Evolutionary conservation across 306 rosid species (phyloP).

Genomic region (Quillaja saponaria): DNA sequence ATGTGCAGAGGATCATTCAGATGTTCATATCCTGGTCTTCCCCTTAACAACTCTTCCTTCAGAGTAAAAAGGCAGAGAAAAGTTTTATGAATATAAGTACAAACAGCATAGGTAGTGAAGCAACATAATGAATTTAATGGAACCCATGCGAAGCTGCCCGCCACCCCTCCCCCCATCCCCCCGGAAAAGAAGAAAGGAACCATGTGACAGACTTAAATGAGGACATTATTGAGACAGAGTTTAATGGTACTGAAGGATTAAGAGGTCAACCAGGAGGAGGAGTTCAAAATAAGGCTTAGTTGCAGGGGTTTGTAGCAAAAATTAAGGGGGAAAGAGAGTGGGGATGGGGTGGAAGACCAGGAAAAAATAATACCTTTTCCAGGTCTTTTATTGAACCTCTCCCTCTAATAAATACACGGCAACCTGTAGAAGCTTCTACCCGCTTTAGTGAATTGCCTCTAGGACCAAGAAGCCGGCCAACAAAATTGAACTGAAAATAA

Average conservation of each 20-base stretch:
- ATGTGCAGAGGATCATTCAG: slow-evolving; percentile 90
- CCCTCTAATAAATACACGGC: slow-evolving; percentile 64
- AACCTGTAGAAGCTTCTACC: slow-evolving; percentile 61
- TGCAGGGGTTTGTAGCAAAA: slow-evolving; percentile 5
- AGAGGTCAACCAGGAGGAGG: neutral
- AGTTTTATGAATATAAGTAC: slow-evolving; percentile 4
- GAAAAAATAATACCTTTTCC: slow-evolving; percentile 39
- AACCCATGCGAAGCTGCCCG: neutral
- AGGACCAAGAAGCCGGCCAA: slow-evolving; percentile 65
- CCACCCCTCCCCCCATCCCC: neutral
- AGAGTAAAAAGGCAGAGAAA: slow-evolving; percentile 25
- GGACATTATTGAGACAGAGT: neutral
- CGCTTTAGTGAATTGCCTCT: slow-evolving; percentile 61
- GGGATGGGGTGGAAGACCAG: neutral
- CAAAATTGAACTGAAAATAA: slow-evolving; percentile 53
- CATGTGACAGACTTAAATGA: slow-evolving; percentile 1
- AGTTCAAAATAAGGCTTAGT: neutral
- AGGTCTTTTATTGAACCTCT: slow-evolving; percentile 59
- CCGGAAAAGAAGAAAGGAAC: neutral
- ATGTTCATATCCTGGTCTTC: slow-evolving; percentile 95
- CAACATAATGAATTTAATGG: neutral
- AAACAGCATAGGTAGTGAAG: slow-evolving; percentile 20
- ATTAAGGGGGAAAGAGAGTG: neutral
- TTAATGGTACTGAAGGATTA: slow-evolving; percentile 8
- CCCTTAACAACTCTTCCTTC: slow-evolving; percentile 84